Evolutionary conservation across 805 yeast species (phyloP).

Genomic region (Candida pseudofarinosa): DNA sequence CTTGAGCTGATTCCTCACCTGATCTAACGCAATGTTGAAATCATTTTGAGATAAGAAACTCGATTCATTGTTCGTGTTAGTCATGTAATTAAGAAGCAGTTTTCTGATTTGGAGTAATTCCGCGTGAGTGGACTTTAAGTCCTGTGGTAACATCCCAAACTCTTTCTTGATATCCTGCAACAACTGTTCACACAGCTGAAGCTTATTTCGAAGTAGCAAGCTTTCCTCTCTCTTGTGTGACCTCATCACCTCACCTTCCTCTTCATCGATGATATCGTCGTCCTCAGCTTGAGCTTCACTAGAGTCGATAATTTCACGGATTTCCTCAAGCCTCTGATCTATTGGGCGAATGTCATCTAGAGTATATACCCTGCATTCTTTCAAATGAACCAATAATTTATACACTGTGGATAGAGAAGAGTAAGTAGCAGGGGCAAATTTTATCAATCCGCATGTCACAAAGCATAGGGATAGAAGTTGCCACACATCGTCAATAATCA

Average conservation of each 20-base stretch:
- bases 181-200: constrained; percentile 56
- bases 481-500: constrained; percentile 81
- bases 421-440: constrained; percentile 91
- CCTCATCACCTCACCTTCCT: constrained; percentile 7
- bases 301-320: constrained; percentile 53
- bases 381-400: constrained; percentile 75
- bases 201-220: constrained; percentile 59
- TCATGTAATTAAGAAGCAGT: constrained; percentile 43
- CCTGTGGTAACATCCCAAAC: constrained; percentile 40
- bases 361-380: constrained; percentile 79
- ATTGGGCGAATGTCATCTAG: constrained; percentile 80
- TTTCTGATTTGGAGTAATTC: constrained; percentile 62
- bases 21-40: constrained; percentile 12
- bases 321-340: constrained; percentile 65
- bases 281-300: constrained; percentile 21
- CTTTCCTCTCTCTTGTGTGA: constrained; percentile 53
- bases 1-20: constrained; percentile 22
- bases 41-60: constrained; percentile 4
- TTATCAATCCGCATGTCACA: constrained; percentile 86
- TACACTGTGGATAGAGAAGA: constrained; percentile 85
- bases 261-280: constrained; percentile 11
- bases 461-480: constrained; percentile 83
- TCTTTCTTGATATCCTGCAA: constrained; percentile 52
- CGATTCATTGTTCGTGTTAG: constrained; percentile 10
- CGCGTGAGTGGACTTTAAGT: constrained; percentile 46